Base-by-base conservation (phyloP, 139 green algal species). In the Tetradesmus lagerheimii region DNA sequence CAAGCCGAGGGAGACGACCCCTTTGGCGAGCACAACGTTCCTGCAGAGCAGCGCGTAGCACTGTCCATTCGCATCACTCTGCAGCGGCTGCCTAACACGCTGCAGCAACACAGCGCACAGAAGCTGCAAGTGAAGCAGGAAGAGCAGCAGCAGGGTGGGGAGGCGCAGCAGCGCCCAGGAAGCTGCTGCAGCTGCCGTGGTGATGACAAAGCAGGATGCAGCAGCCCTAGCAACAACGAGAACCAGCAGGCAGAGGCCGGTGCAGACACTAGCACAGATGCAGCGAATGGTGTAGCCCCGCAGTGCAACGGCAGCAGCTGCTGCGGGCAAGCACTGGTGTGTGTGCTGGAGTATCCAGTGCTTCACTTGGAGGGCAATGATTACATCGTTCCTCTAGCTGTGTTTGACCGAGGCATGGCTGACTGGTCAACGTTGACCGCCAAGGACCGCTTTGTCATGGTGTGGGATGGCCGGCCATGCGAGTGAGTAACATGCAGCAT, bases 301-400 rank as follows among this genome's bases (percentile, higher is more conserved):
- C 79, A 29, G 57, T 71, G 57, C 0, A 23, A 29, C 47, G 39
- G 50, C 82, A 77, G 53, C 82, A 78, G 35, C 34, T 77, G 35
- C 37, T 29, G 76, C 12, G 41, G 41, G 5, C 14, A 35, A 29
- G 79, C 41, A 25, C 79, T 85, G 37, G 37, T 64, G 27, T 25
- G 27, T 45, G 53, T 31, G 23, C 38, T 88, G 23, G 83, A 88
- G 64, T 88, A 88, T 29, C 83, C 83, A 0, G 35, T 80, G 38
- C 62, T 64, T n/a, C 83, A 80, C 20, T 39, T 88, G 38, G 37
- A 88, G 38, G 75, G 83, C 38, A 67, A 31, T 27, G 83, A 88
- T 25, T 88, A 88, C 64, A 64, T 88, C 11, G 64, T 88, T 29
- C 38, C 83, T 45, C 64, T 64, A 67, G 64, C 43, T 27, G n/a